Evolutionary conservation across 2,329 filamentous ascomycete species (phyloP).

Genomic region (Amauroascus verrucosus): DNA sequence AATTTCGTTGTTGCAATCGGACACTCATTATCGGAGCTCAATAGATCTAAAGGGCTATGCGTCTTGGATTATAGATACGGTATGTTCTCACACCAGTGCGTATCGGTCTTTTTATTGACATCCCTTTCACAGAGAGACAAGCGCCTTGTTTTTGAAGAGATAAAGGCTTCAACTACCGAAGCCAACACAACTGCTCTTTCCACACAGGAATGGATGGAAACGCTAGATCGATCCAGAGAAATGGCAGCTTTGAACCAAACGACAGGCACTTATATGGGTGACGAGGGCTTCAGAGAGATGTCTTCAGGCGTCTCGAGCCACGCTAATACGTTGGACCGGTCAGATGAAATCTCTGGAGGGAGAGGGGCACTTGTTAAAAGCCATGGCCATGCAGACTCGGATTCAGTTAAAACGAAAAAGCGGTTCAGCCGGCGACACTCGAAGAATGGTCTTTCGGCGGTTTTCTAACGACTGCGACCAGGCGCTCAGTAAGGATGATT

Average conservation of each 20-base stretch:
- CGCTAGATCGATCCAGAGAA: slow-evolving; percentile 75
- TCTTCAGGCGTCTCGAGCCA: slow-evolving; percentile 62
- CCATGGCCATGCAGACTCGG: slow-evolving; percentile 35
- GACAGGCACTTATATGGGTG: slow-evolving; percentile 54
- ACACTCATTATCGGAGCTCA: slow-evolving; percentile 68
- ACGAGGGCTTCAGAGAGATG: slow-evolving; percentile 58
- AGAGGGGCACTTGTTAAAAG: slow-evolving; percentile 38
- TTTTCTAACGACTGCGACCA: slow-evolving; percentile 49
- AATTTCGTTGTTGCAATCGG: slow-evolving; percentile 66
- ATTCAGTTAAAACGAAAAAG: slow-evolving; percentile 50
- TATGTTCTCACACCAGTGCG: slow-evolving; percentile 42
- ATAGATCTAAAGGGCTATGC: slow-evolving; percentile 78
- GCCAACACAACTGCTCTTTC: slow-evolving; percentile 55
- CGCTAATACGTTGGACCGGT: slow-evolving; percentile 36
- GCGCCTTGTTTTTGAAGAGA: slow-evolving; percentile 87
- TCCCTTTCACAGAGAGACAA: slow-evolving; percentile 59
- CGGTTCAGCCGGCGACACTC: slow-evolving; percentile 86
- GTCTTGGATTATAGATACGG: slow-evolving; percentile 85
- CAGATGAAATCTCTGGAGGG: slow-evolving; percentile 34
- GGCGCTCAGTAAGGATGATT: background rate
- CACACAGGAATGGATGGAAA: slow-evolving; percentile 86
- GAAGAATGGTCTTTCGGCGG: slow-evolving; percentile 83
- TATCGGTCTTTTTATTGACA: background rate
- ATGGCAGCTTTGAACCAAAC: slow-evolving; percentile 58
- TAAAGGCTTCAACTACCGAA: slow-evolving; percentile 59